Conservation (phyloP, 257 asterid genomes). For the Primulina eburnea region DNA sequence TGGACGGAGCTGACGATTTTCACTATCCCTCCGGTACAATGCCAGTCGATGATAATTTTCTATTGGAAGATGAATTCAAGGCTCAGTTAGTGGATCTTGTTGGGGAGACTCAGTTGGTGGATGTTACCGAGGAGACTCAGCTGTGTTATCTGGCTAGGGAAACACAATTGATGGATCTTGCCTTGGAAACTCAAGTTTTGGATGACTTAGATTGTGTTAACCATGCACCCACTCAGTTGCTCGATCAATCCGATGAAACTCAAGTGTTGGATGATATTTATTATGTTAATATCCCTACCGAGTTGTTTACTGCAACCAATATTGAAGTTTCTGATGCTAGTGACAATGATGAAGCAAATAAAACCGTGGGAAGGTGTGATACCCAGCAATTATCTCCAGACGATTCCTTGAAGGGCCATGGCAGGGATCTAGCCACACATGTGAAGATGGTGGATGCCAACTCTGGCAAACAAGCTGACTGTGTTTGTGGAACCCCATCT, state of each 20-base stretch:
- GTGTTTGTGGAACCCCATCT: slow-evolving; percentile 24
- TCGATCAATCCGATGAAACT: slow-evolving; percentile 44
- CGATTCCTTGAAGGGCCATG: slow-evolving; percentile 27
- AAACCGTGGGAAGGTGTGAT: slow-evolving; percentile 41
- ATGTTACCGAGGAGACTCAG: slow-evolving; percentile 14
- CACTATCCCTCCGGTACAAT: slow-evolving; percentile 27
- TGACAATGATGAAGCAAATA: slow-evolving; percentile 37
- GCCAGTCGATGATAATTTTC: slow-evolving; percentile 47
- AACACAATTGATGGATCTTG: slow-evolving; percentile 21
- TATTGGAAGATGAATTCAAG: slow-evolving; percentile 53
- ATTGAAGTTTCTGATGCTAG: slow-evolving; percentile 33
- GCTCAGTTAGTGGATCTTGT: slow-evolving; percentile 33
- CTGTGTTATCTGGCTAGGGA: background rate
- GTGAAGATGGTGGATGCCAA: slow-evolving; percentile 25
- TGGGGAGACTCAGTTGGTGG: slow-evolving; percentile 33
- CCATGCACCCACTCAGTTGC: slow-evolving; percentile 24
- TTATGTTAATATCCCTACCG: slow-evolving; percentile 30
- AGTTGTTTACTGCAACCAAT: slow-evolving; percentile 34
- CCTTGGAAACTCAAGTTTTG: slow-evolving; percentile 30
- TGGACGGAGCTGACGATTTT: slow-evolving; percentile 32
- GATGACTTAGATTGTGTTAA: slow-evolving; percentile 18
- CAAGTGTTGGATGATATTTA: slow-evolving; percentile 56
- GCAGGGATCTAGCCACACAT: slow-evolving; percentile 20
- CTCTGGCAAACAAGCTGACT: slow-evolving; percentile 31
- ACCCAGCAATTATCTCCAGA: slow-evolving; percentile 48